Conservation (phyloP, 192 early-diverging fungal genomes). For the Geranomyces michiganensis region DNA sequence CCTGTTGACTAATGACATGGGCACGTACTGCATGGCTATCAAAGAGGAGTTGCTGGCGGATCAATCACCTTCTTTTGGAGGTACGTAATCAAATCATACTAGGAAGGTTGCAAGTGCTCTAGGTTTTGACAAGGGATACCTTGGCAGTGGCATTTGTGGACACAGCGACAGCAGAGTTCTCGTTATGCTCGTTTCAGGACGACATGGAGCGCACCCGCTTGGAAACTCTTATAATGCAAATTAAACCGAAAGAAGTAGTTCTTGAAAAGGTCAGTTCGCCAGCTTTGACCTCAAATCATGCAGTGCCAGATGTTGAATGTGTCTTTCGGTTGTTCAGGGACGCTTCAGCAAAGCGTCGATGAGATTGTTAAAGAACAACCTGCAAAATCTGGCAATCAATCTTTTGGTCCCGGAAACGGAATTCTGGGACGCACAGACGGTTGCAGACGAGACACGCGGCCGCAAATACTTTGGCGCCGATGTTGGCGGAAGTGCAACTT, state of each 20-base stretch:
- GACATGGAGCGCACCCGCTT: slow-evolving; percentile 85
- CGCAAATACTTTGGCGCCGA: slow-evolving; percentile 58
- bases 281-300: background rate
- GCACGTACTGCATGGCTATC: slow-evolving; percentile 94
- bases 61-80: slow-evolving; percentile 23
- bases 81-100: slow-evolving; percentile 19
- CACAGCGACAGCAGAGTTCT: slow-evolving; percentile 91
- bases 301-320: background rate
- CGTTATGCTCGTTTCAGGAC: slow-evolving; percentile 76
- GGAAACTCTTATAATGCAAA: slow-evolving; percentile 92
- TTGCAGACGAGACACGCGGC: slow-evolving; percentile 63
- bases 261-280: slow-evolving; percentile 65
- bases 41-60: slow-evolving; percentile 47
- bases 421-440: slow-evolving; percentile 66
- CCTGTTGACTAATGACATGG: slow-evolving; percentile 85
- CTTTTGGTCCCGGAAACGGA: slow-evolving; percentile 66
- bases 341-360: slow-evolving; percentile 52
- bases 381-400: slow-evolving; percentile 66
- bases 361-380: slow-evolving; percentile 64
- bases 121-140: slow-evolving; percentile 50
- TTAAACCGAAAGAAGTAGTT: slow-evolving; percentile 91
- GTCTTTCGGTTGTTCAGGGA: background rate
- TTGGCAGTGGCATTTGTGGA: slow-evolving; percentile 84
- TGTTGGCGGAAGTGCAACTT: background rate
- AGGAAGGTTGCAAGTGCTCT: background rate